Conservation (phyloP, 176 grass and related monocot genomes). For the Elymus sibiricus region DNA sequence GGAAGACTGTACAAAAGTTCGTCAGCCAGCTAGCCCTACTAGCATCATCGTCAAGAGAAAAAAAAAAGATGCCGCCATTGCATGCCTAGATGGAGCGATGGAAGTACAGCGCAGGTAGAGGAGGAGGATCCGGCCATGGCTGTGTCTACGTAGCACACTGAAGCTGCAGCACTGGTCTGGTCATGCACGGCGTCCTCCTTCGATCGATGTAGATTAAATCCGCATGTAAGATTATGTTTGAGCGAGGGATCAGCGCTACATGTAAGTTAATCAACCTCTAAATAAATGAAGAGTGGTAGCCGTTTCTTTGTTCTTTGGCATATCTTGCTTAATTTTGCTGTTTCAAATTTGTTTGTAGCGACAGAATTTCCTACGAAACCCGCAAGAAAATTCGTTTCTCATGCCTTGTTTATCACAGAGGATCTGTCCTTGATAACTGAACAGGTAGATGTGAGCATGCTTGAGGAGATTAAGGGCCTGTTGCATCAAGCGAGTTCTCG, state of each 20-base stretch:
- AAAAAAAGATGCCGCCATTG: not conserved
- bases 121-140: not conserved
- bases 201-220: not conserved
- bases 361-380: not conserved
- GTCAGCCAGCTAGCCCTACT: not conserved
- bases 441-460: not conserved
- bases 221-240: not conserved
- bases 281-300: not conserved
- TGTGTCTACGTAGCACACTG: not conserved
- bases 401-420: not conserved
- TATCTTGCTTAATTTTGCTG: not conserved
- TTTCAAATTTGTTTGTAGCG: not conserved
- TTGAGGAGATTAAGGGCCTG: too few relatives aligned
- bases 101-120: not conserved
- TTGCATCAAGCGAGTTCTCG: too few relatives aligned
- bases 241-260: not conserved
- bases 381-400: not conserved
- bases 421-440: not conserved
- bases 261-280: not conserved
- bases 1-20: slow-evolving; percentile 5
- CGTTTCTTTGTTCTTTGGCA: not conserved
- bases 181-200: not conserved
- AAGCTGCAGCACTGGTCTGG: not conserved
- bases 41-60: not conserved
- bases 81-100: not conserved